Conservation (phyloP, 179 eudicot species). For the Actinidia arguta region DNA sequence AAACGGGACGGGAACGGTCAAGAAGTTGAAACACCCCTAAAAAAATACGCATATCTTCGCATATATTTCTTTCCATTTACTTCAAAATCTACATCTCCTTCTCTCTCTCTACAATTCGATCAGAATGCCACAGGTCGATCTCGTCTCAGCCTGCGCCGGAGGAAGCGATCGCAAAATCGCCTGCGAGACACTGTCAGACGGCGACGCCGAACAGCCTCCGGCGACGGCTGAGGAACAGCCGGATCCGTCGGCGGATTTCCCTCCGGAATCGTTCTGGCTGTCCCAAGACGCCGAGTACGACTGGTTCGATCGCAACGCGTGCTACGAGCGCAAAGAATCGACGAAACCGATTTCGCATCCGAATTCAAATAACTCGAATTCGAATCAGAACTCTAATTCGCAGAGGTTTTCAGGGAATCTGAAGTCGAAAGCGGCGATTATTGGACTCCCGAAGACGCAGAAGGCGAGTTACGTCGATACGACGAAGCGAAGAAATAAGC, state of each 20-base stretch:
- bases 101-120: conserved; percentile 10
- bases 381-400: no score
- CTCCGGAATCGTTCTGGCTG: conserved; percentile 80
- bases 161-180: conserved; percentile 26
- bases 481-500: conserved; percentile 44
- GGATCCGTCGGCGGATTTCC: conserved; percentile 13
- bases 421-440: conserved; percentile 56
- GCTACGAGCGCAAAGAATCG: conserved; percentile 73
- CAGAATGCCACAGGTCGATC: conserved; percentile 30
- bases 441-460: conserved; percentile 75
- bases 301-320: conserved; percentile 82
- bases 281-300: conserved; percentile 80
- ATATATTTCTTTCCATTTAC: background rate
- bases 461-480: conserved; percentile 53
- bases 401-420: conserved; percentile 43
- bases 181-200: conserved; percentile 25
- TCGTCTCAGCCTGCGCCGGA: conserved; percentile 27
- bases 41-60: no score
- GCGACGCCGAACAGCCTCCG: background rate
- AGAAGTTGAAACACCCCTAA: no score
- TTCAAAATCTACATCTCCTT: background rate
- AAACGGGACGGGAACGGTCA: no score
- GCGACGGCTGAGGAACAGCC: background rate
- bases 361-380: conserved; percentile 16
- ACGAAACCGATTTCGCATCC: conserved; percentile 12